Conservation (phyloP, 306 rosid genomes). For the Lotus japonicus region DNA sequence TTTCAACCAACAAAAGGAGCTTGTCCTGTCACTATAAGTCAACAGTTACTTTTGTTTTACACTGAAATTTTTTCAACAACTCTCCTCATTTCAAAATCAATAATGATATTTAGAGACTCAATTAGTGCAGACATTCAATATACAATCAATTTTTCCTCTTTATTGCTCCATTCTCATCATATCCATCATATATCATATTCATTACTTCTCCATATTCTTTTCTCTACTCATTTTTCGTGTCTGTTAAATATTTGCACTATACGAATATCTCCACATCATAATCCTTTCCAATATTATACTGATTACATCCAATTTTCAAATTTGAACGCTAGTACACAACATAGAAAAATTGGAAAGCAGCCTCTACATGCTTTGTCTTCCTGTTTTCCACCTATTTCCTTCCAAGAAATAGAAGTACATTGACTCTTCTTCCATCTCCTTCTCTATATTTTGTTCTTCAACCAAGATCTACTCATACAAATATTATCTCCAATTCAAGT, state of each 20-base stretch:
- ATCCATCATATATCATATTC: too few species aligned
- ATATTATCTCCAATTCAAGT: neutral
- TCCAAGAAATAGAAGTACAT: neutral
- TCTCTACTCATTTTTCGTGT: too few species aligned
- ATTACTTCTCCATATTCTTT: too few species aligned
- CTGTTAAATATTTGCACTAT: too few species aligned
- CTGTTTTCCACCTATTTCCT: neutral
- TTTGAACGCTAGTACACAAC: neutral
- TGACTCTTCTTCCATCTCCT: neutral
- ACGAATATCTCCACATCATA: too few species aligned
- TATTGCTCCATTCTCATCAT: too few species aligned
- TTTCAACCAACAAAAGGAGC: too few species aligned
- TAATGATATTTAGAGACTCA: too few species aligned
- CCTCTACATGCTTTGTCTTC: neutral
- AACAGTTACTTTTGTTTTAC: neutral
- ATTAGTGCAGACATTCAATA: too few species aligned
- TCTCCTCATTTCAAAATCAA: neutral
- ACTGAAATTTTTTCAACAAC: neutral
- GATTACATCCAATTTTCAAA: neutral
- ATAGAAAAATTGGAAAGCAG: neutral
- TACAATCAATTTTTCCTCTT: too few species aligned
- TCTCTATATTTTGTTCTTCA: neutral
- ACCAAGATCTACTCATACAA: neutral
- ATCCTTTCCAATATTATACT: neutral
- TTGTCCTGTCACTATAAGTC: neutral